These are phyloP conservation scores for Grosmannia serpens DNA, from an alignment of 2,329 filamentous ascomycete species.

Conservation along the genomic window DNA sequence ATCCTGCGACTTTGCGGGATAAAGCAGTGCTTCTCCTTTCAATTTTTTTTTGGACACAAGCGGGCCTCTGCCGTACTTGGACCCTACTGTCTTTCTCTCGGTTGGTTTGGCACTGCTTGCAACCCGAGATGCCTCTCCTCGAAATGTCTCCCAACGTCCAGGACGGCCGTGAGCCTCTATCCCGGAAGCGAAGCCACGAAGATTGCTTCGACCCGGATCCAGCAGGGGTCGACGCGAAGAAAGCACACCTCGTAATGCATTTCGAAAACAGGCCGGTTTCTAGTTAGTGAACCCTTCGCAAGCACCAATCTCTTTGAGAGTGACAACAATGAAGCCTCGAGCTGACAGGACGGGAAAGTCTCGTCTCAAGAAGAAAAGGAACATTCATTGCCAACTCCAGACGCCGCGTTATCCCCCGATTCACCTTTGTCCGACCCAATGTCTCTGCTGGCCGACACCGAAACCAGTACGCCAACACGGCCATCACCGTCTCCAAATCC, in stretches of 20 bases:
- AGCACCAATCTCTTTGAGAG: neutral
- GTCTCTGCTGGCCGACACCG: slow-evolving; percentile 28
- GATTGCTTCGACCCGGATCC: slow-evolving; percentile 25
- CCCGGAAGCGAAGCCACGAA: slow-evolving; percentile 35
- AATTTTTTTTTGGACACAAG: neutral
- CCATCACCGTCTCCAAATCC: slow-evolving; percentile 25
- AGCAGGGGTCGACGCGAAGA: slow-evolving; percentile 5
- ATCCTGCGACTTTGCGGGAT: neutral
- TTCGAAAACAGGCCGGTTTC: slow-evolving; percentile 11
- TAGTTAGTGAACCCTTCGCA: neutral
- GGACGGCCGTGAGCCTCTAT: slow-evolving; percentile 26
- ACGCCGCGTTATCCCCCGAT: neutral
- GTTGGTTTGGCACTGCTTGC: neutral
- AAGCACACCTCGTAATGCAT: slow-evolving; percentile 7
- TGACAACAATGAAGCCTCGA: neutral
- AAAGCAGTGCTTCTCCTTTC: neutral
- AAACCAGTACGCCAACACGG: slow-evolving; percentile 26
- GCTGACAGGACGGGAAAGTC: neutral
- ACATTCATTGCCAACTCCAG: slow-evolving; percentile 8
- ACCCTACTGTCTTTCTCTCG: neutral
- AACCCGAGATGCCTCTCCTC: slow-evolving; percentile 32
- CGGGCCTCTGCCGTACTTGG: neutral
- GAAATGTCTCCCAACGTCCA: slow-evolving; percentile 36
- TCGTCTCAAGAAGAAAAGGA: neutral
- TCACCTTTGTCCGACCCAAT: slow-evolving; percentile 15